Base-by-base conservation (phyloP, 2,329 filamentous ascomycete genomes). In the Fusarium sp. region DNA sequence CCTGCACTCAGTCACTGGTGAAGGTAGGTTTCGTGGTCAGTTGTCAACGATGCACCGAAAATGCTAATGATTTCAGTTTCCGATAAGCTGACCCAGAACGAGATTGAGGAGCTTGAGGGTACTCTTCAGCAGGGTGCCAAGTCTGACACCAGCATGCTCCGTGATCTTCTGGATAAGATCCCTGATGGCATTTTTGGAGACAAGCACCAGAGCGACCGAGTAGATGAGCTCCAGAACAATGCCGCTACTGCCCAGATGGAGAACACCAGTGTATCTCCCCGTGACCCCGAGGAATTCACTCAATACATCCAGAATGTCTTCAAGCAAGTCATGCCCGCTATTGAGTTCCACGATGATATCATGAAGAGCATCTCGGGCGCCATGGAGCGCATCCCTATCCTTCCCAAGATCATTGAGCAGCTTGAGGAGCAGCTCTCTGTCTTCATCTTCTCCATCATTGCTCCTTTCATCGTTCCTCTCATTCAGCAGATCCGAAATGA, bases 401-500 rank as follows among this genome's bases (percentile, higher is more conserved):
- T 97, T 19, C 92, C 93, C 53, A 91, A 96, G 71, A 84, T 97
- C 41, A 86, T 97, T 56, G 93, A 97, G 80, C 89, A 97, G 77
- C 81, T 97, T 17, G 90, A 95, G 79, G 92, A 97, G 64, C 92
- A 97, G 79, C 85, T 97, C 67, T 96, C 92, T 54, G 81, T 95
- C 73, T 97, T 96, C 78, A 92, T 97, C 62, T 97, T 97, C 80
- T 92, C 91, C n/a, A 85, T 97, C 56, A 88, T 97, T 70, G 94
- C 94, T 2, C 94, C 94, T 8, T 96, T 94, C 70, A 85, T 97
- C 39, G 83, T 97, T 19, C 94, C 94, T 2, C 88, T 97, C 71
- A 92, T 97, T 75, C 84, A 86, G 56, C 93, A 97, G 81, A 89
- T 97, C 81, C 95, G 96, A 83, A 87, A 86, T 39, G 94, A 97